These are phyloP conservation scores for Xylariaceae sp. DNA, from an alignment of 2,329 filamentous ascomycete genomes.

Conservation along the genomic window DNA sequence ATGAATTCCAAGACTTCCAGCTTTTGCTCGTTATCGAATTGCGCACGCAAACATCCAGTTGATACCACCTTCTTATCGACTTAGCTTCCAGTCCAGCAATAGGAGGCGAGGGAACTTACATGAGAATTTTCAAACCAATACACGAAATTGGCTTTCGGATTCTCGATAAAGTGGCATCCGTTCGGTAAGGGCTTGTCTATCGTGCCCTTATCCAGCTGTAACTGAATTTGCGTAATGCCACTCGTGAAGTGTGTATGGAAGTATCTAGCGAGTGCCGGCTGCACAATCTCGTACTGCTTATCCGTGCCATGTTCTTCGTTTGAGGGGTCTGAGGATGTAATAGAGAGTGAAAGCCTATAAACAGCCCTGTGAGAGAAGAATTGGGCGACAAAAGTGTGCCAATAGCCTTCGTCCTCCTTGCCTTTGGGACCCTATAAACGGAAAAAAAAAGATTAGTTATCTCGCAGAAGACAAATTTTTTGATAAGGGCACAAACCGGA, in stretches of 20 bases:
- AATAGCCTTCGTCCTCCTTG: slow-evolving; percentile 68
- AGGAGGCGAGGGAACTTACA: slow-evolving; percentile 46
- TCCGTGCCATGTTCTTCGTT: slow-evolving; percentile 52
- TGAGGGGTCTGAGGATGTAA: slow-evolving; percentile 36
- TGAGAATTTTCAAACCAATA: slow-evolving; percentile 87
- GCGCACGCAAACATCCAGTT: slow-evolving; percentile 70
- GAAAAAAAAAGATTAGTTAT: no score
- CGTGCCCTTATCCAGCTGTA: slow-evolving; percentile 69
- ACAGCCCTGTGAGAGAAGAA: slow-evolving; percentile 79
- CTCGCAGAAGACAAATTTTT: not conserved
- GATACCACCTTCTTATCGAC: slow-evolving; percentile 60
- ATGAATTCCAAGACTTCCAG: slow-evolving; percentile 83
- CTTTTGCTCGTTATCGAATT: slow-evolving; percentile 74
- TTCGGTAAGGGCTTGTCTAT: slow-evolving; percentile 54
- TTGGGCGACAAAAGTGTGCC: slow-evolving; percentile 72
- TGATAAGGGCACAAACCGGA: slow-evolving; percentile 38
- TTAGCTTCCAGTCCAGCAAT: not conserved
- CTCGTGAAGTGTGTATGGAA: slow-evolving; percentile 87
- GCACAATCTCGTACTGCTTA: slow-evolving; percentile 85
- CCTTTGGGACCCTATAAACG: slow-evolving; percentile 51
- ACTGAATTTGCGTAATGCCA: slow-evolving; percentile 79
- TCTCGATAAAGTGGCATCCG: slow-evolving; percentile 71
- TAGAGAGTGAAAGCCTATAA: slow-evolving; percentile 67
- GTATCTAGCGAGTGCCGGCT: slow-evolving; percentile 77
- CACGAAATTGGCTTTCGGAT: slow-evolving; percentile 71